These are phyloP conservation scores for Piromyces finnis DNA, from an alignment of 192 early-diverging fungal genomes.

Conservation along the genomic window DNA sequence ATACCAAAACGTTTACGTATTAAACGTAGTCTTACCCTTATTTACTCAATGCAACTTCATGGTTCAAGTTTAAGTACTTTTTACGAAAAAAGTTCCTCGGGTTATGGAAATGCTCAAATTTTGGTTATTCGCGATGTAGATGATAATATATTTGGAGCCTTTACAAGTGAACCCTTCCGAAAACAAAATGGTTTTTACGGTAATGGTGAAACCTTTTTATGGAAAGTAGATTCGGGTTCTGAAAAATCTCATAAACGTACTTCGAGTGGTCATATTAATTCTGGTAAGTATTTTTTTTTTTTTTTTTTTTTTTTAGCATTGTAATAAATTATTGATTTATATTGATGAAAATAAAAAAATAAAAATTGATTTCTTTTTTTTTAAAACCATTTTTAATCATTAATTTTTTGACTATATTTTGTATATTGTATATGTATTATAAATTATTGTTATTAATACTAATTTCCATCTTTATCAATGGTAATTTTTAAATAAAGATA, in stretches of 20 bases:
- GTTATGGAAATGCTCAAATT: not conserved
- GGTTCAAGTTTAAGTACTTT: not conserved
- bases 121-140: not conserved
- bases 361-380: no score
- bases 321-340: no score
- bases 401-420: no score
- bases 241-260: not conserved
- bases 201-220: not conserved
- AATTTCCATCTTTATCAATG: no score
- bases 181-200: not conserved
- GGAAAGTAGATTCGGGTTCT: not conserved
- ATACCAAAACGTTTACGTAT: not conserved
- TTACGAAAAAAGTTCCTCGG: not conserved
- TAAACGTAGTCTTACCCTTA: not conserved
- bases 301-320: no score
- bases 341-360: no score
- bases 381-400: no score
- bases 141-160: not conserved
- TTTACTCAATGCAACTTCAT: not conserved
- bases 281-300: not conserved
- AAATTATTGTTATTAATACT: no score
- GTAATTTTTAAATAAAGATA: no score
- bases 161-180: not conserved
- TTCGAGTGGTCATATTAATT: not conserved
- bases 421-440: no score